A percentile compares a stretch with the other conserved stretches of the same genome.
These are phyloP conservation scores for Scutellaria minor DNA, from an alignment of 257 asterid species.

Conservation along the genomic window DNA sequence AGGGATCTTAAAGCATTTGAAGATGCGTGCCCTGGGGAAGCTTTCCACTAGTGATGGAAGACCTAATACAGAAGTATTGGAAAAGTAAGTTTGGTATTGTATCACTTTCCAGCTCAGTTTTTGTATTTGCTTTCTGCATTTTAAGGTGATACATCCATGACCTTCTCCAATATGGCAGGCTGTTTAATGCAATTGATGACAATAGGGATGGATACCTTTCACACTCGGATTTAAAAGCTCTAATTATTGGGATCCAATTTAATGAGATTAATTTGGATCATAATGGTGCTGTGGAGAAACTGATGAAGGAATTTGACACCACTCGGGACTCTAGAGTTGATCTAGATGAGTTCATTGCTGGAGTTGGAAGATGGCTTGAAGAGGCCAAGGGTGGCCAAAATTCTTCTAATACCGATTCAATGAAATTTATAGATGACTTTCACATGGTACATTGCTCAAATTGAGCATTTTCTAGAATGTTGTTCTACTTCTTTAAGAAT, in stretches of 20 bases:
- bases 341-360: conserved; percentile 57
- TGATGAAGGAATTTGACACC: conserved; percentile 76
- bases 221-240: conserved; percentile 66
- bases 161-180: conserved; percentile 50
- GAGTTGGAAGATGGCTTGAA: conserved; percentile 69
- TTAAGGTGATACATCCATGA: not conserved
- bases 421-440: conserved; percentile 58
- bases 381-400: conserved; percentile 60
- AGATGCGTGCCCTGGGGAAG: conserved; percentile 69
- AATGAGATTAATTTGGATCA: conserved; percentile 64
- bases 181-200: conserved; percentile 66
- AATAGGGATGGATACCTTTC: conserved; percentile 63
- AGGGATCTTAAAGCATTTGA: conserved; percentile 71
- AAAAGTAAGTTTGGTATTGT: conserved; percentile 47
- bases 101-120: not conserved
- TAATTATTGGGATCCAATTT: conserved; percentile 71
- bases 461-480: conserved; percentile 2
- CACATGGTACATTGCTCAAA: conserved; percentile 58
- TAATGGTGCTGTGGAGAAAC: conserved; percentile 60
- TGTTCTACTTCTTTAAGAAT: not conserved
- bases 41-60: conserved; percentile 66
- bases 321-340: conserved; percentile 54
- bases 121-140: conserved; percentile 6
- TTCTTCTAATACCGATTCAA: conserved; percentile 47
- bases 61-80: conserved; percentile 57